phyloP scores from a whole-genome alignment of 2,329 filamentous ascomycete species.

The Niveomyces coronatus region DNA sequence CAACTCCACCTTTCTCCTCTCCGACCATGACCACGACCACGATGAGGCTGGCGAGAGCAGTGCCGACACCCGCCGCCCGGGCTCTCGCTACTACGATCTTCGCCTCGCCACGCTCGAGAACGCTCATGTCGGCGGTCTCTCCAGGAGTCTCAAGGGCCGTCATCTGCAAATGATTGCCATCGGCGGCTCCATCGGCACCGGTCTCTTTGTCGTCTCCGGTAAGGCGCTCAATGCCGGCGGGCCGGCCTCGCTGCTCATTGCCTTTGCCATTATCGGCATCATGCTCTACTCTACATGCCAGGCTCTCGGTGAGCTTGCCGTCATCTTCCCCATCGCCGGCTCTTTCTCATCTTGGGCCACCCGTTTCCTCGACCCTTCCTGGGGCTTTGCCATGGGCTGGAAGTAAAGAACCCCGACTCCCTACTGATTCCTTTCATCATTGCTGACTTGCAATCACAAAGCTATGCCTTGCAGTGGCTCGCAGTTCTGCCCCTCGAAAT shows the following conservation, averaged over 20 bases:
- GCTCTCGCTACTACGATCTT: constrained; percentile 44
- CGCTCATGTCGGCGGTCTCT: constrained; percentile 62
- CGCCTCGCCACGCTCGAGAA: constrained; percentile 58
- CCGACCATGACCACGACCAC: constrained; percentile 32
- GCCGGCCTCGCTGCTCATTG: constrained; percentile 66
- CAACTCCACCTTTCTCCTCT: constrained; percentile 34
- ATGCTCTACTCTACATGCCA: constrained; percentile 93
- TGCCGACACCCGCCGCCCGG: constrained; percentile 16
- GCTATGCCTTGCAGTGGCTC: constrained; percentile 82
- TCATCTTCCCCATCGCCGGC: constrained; percentile 81
- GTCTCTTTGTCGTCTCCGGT: constrained; percentile 79
- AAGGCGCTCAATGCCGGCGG: constrained; percentile 60
- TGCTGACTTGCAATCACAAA: constrained; percentile 20
- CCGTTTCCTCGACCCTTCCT: constrained; percentile 84
- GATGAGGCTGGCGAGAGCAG: background rate
- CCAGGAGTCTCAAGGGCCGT: constrained; percentile 67
- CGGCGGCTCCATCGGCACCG: constrained; percentile 80
- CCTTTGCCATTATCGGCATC: constrained; percentile 67
- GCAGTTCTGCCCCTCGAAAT: constrained; percentile 76
- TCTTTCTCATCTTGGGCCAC: constrained; percentile 90
- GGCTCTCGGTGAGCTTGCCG: constrained; percentile 82
- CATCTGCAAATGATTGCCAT: constrained; percentile 98
- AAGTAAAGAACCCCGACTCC: constrained; percentile 50
- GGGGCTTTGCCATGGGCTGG: constrained; percentile 94
- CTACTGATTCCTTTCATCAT: background rate